Percentiles rank a stretch among this genome's conserved stretches.
These are phyloP conservation scores for Papiliotrema terrestris DNA, from an alignment of 1,284 basidiomycete species.

Conservation along the genomic window DNA sequence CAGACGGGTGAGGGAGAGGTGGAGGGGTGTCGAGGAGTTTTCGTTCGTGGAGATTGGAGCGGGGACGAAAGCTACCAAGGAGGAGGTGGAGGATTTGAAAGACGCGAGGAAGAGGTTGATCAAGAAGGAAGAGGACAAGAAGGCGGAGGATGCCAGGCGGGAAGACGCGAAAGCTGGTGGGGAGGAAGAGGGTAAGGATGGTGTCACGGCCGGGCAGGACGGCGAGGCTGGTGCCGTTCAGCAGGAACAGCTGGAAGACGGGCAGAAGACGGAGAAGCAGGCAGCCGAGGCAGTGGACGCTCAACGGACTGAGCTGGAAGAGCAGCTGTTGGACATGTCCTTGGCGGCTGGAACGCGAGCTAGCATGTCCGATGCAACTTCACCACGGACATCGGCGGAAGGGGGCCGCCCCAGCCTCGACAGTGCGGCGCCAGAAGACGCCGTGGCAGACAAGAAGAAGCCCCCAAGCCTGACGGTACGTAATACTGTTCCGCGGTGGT, in stretches of 20 bases:
- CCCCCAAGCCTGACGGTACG: conserved; percentile 47
- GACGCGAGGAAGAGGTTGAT: conserved; percentile 18
- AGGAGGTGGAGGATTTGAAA: conserved; percentile 39
- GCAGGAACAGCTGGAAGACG: not conserved
- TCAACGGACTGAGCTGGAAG: conserved; percentile 23
- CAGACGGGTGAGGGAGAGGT: conserved; percentile 52
- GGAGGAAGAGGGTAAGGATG: conserved; percentile 8
- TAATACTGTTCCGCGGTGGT: not conserved
- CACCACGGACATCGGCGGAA: conserved; percentile 5
- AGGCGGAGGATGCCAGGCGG: not conserved
- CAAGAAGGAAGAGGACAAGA: not conserved
- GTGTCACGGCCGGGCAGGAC: conserved; percentile 8
- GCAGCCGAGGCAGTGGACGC: conserved; percentile 15
- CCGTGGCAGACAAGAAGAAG: conserved; percentile 22
- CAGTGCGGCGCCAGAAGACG: conserved; percentile 23
- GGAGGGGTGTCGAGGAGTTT: conserved; percentile 55
- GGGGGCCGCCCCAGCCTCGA: conserved; percentile 22
- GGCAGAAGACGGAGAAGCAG: conserved; percentile 4
- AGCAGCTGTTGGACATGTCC: conserved; percentile 26
- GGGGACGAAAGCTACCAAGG: conserved; percentile 33
- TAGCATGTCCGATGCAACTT: conserved; percentile 2
- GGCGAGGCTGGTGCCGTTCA: too few species aligned
- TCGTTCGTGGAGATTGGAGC: conserved; percentile 51
- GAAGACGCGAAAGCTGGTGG: conserved; percentile 7
- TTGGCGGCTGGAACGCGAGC: conserved; percentile 14